Percentiles rank a stretch among this genome's conserved stretches.
Conservation (phyloP, 345 rosid genomes). For the Geranium brycei region DNA sequence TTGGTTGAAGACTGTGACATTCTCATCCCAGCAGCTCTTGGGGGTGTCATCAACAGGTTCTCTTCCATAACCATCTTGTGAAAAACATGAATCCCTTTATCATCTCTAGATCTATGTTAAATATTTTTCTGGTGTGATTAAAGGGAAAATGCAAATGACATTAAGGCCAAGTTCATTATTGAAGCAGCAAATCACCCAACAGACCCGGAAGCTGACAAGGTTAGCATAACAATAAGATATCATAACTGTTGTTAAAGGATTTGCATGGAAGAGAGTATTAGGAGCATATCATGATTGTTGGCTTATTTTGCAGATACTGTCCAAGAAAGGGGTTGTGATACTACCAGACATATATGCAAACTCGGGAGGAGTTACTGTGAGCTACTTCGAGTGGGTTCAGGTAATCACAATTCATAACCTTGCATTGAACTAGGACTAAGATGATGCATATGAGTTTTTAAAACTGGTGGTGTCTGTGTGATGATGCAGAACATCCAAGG, state of each 20-base stretch:
- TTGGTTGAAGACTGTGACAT: slow-evolving; percentile 76
- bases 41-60: slow-evolving; percentile 88
- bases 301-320: slow-evolving; percentile 38
- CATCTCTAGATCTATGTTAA: no score
- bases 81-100: no score
- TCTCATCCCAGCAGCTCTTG: slow-evolving; percentile 86
- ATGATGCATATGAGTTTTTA: neutral
- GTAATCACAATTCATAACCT: slow-evolving; percentile 17
- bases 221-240: slow-evolving; percentile 10
- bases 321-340: slow-evolving; percentile 76
- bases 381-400: slow-evolving; percentile 99
- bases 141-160: slow-evolving; percentile 78
- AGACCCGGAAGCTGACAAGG: slow-evolving; percentile 96
- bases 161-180: slow-evolving; percentile 73
- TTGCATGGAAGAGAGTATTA: neutral
- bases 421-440: neutral
- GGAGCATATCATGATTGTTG: neutral
- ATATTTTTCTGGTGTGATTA: slow-evolving; percentile 6
- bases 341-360: slow-evolving; percentile 94
- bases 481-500: slow-evolving; percentile 80
- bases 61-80: no score
- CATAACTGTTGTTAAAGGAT: no score
- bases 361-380: slow-evolving; percentile 95
- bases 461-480: neutral
- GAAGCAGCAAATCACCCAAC: slow-evolving; percentile 99